Evolutionary conservation across 2,329 filamentous ascomycete species (phyloP), one percentile per base, ranked within the genome.

Genomic region (Penicillium sp.): DNA sequence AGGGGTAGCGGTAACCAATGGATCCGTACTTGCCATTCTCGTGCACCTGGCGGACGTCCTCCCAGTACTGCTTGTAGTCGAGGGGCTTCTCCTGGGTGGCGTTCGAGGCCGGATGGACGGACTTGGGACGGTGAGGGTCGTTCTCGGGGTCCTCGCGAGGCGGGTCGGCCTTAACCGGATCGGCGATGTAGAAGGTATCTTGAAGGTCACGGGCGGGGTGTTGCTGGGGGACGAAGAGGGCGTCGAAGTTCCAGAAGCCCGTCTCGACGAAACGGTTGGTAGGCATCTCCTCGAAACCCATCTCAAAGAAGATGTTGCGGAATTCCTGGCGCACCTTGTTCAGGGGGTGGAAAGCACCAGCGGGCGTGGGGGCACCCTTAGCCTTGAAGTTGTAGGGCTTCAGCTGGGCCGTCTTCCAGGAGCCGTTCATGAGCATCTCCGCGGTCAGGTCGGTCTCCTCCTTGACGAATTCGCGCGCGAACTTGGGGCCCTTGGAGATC

Each of bases 241-340:
- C 83, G 66, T 97, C 91, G 70, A 97, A 97, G 73, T 97, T 97
- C 89, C 93, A 98, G 83, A 97, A 96, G 41, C 91, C 90, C 12
- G 90, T 91, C 74, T 98, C 93, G 55, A 97, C 90, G 68, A 84
- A 96, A 68, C 87, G 82, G 72, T 86, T 85, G 43, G 91, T 96
- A 13, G 90, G 87, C 93, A 98, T 97, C 76, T 98, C 93, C 64
- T 91, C 84, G 75, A 97, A 98, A 45, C 91, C 93, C 84, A 95
- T 95, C 69, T 95, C 89, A 73, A 98, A 97, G 82, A 98, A 98
- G 67, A 98, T 96, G 66, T 93, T 87, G 51, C 93, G 80, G 79
- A 98, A 95, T 73, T 97, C 93, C 62, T 88, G 81, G 61, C 93
- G 85, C 62, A 97, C 91, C 77, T 97, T 97, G 75, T 89, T 96